A percentile compares a stretch with the other conserved stretches of the same genome.
Evolutionary conservation across 768 basidiomycete genomes (phyloP).

Genomic region (Lactarius evosmus): DNA sequence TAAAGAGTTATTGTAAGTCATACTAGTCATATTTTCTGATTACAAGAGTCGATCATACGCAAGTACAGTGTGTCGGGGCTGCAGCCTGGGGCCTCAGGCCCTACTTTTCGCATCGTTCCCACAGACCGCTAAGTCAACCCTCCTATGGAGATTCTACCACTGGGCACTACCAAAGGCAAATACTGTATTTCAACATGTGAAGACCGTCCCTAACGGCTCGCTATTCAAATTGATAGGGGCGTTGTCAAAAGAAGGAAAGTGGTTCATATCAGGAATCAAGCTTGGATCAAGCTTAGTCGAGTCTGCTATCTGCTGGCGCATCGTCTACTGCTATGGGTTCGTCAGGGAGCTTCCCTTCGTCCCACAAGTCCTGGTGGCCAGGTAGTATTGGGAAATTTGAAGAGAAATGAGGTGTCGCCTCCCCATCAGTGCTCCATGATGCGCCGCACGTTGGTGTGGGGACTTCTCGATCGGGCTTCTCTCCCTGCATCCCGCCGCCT

Average conservation of each 20-base stretch:
- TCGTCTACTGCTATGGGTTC: not conserved
- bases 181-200: no score
- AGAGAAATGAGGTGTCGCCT: slow-evolving; percentile 12
- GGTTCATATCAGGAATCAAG: not conserved
- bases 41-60: no score
- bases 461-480: not conserved
- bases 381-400: slow-evolving; percentile 12
- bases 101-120: no score
- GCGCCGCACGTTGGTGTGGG: not conserved
- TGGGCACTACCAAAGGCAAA: no score
- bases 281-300: not conserved
- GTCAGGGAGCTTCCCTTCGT: not conserved
- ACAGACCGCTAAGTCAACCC: no score
- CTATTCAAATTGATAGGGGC: not conserved
- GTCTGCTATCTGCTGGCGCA: not conserved
- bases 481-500: not conserved
- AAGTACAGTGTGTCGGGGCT: no score
- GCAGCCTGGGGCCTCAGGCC: no score
- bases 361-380: not conserved
- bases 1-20: no score
- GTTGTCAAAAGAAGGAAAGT: no score
- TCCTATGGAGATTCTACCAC: no score
- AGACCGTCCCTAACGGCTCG: not conserved
- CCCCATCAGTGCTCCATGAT: slow-evolving; percentile 2
- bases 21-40: no score